Percentiles rank a stretch among this genome's conserved stretches.
These are phyloP conservation scores for Avena eriantha DNA, from an alignment of 176 grass and related monocot genomes.

Conservation along the genomic window DNA sequence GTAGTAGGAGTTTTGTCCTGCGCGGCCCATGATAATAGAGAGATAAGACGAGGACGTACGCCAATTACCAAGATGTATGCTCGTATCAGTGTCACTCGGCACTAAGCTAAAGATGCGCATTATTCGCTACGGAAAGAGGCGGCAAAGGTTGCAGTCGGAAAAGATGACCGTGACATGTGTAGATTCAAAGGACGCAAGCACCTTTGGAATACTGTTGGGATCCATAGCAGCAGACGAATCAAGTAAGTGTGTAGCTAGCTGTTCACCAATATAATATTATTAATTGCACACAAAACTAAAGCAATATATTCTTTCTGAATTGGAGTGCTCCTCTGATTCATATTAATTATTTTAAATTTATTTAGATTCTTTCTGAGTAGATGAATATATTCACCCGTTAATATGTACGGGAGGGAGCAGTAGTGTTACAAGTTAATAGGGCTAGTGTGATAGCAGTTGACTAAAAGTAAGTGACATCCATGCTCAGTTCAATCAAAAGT, in stretches of 20 bases:
- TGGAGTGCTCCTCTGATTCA: background rate
- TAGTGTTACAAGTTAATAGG: background rate
- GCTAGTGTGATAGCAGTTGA: background rate
- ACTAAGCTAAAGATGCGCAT: constrained; percentile 52
- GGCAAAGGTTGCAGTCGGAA: constrained; percentile 13
- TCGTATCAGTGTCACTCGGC: constrained; percentile 50
- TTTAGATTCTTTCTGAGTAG: no score
- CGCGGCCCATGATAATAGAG: background rate
- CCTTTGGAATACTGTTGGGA: constrained; percentile 44
- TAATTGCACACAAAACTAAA: background rate
- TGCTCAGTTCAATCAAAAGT: constrained; percentile 30
- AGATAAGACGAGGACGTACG: constrained; percentile 17
- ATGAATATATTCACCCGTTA: no score
- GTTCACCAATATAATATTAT: background rate
- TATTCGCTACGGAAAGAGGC: constrained; percentile 38
- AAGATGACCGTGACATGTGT: constrained; percentile 21
- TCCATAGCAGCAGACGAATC: constrained; percentile 22
- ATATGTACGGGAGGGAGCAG: no score
- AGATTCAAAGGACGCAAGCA: constrained; percentile 28
- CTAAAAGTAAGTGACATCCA: background rate
- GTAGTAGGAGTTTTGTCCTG: background rate
- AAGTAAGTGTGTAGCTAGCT: background rate
- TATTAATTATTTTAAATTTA: no score
- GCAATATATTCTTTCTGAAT: background rate
- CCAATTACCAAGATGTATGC: constrained; percentile 17